Percentiles rank a stretch among this genome's conserved stretches.
Conservation (phyloP, 2,329 filamentous ascomycete genomes). For the Tympanopsis confertula region DNA sequence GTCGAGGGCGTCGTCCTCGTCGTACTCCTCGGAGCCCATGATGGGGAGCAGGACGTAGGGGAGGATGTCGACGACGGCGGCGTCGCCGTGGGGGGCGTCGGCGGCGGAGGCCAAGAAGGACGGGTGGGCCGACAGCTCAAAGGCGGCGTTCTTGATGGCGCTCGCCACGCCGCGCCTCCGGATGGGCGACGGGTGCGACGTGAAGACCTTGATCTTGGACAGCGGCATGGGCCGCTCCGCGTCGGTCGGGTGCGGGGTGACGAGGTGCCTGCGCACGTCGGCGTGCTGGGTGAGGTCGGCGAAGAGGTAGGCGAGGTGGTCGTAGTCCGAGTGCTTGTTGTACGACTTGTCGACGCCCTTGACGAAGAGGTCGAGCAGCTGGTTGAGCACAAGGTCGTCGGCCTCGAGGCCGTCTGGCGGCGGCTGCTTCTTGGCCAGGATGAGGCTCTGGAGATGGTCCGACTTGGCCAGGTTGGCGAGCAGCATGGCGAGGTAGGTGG, state of each 20-base stretch:
- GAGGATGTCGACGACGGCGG: constrained; percentile 59
- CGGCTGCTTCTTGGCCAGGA: constrained; percentile 58
- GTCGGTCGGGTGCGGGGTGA: constrained; percentile 65
- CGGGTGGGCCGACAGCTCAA: constrained; percentile 65
- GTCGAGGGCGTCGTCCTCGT: constrained; percentile 70
- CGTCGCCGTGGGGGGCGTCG: background rate
- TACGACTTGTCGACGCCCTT: constrained; percentile 74
- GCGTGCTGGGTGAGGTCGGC: constrained; percentile 80
- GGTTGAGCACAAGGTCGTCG: constrained; percentile 68
- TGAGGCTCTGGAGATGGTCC: constrained; percentile 50
- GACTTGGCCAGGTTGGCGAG: constrained; percentile 84
- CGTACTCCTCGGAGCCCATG: constrained; percentile 77
- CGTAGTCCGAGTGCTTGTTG: constrained; percentile 76
- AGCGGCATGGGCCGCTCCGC: constrained; percentile 60
- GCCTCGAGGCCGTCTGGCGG: constrained; percentile 60
- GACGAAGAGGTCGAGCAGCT: constrained; percentile 91
- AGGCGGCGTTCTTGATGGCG: constrained; percentile 87
- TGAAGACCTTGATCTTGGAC: constrained; percentile 88
- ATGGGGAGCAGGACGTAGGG: constrained; percentile 84
- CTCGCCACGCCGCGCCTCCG: constrained; percentile 88
- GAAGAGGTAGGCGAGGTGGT: constrained; percentile 90
- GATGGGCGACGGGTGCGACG: constrained; percentile 73
- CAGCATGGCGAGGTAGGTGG: constrained; percentile 79
- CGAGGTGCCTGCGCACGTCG: constrained; percentile 64
- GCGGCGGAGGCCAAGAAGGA: constrained; percentile 54